Evolutionary conservation across 2,329 filamentous ascomycete genomes (phyloP), one percentile per base, ranked within the genome.

Genomic region (Sclerotinia sclerotiorum): DNA sequence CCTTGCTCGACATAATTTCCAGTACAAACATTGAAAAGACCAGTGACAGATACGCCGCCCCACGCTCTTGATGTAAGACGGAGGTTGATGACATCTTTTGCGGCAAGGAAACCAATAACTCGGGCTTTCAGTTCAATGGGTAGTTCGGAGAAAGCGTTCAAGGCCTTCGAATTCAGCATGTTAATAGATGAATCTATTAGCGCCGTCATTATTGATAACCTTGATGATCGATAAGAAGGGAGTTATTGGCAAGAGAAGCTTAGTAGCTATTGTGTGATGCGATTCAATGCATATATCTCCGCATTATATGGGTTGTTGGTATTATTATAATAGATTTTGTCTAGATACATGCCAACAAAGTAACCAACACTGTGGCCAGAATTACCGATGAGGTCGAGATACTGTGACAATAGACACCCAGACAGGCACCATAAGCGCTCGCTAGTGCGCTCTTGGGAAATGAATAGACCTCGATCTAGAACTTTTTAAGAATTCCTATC

Each of bases 121-220:
- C 49, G 57, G 10, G 35, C 27, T n/a, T 63, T 67, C 7, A 67
- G 8, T 62, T 67, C 65, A 35, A 35, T 55, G 32, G 65, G 65
- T 15, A 67, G 19, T 7, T 29, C 4, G 24, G 55, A 67, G 32
- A 67, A 24, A 11, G 5, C 4, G 5, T 39, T n/a, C 13, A 49
- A 27, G 13, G n/a, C 24, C 27, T 39, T 15, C 17, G 10, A 15
- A 11, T 7, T 29, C 8, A 27, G 15, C 3, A 39, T 13, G 15
- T 27, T 29, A 4, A 4, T n/a, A 11, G 32, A n/a, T 5, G 27
- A 42, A 39, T 11, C 1, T 21, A 5, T 17, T 29, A 4, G 3
- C 19, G 29, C 11, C 15, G 21, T 7, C 64, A 66, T 60, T 11
- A 10, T 42, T 3, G n/a, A n/a, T 19, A 7, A 5, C 2, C 5